These are phyloP conservation scores for Calycina marina DNA, from an alignment of 2,329 filamentous ascomycete genomes.

Conservation along the genomic window DNA sequence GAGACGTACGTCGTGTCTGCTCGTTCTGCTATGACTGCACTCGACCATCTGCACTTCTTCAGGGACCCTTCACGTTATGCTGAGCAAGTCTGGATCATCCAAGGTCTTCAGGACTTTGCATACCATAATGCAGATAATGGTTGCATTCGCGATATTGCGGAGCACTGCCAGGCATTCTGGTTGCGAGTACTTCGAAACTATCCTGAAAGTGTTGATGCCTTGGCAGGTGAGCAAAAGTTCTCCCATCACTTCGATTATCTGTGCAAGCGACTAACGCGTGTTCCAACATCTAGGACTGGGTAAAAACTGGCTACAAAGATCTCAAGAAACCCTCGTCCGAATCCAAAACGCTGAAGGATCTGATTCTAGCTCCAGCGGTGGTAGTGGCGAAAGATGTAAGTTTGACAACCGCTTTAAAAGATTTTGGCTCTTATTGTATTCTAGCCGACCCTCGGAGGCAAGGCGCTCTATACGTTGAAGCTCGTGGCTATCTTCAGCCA, in stretches of 20 bases:
- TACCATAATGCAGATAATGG: constrained; percentile 33
- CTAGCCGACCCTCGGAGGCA: constrained; percentile 20
- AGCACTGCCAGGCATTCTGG: constrained; percentile 34
- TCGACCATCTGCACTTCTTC: constrained; percentile 27
- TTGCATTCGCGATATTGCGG: constrained; percentile 29
- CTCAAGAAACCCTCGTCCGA: constrained; percentile 32
- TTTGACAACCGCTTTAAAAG: not conserved
- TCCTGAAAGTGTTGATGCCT: constrained; percentile 27
- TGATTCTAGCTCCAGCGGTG: constrained; percentile 17
- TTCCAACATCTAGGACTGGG: constrained; percentile 29
- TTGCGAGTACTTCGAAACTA: constrained; percentile 29
- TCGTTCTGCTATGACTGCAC: constrained; percentile 24
- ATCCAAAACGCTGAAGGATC: constrained; percentile 31
- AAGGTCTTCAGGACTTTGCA: constrained; percentile 32
- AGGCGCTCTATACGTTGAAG: constrained; percentile 33
- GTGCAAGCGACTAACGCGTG: no score
- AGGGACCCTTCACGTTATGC: constrained; percentile 21
- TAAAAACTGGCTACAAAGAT: constrained; percentile 33
- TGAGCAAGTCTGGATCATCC: constrained; percentile 28
- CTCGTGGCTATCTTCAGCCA: constrained; percentile 33
- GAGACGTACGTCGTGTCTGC: constrained; percentile 24
- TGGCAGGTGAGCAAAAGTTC: constrained; percentile 24
- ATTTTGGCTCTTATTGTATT: constrained; percentile 10
- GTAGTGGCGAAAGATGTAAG: constrained; percentile 11
- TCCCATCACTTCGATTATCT: no score